Percentiles rank a stretch among this genome's conserved stretches.
phyloP scores from a whole-genome alignment of 164 flowering plant genomes.

The Tetracentron sinense region DNA sequence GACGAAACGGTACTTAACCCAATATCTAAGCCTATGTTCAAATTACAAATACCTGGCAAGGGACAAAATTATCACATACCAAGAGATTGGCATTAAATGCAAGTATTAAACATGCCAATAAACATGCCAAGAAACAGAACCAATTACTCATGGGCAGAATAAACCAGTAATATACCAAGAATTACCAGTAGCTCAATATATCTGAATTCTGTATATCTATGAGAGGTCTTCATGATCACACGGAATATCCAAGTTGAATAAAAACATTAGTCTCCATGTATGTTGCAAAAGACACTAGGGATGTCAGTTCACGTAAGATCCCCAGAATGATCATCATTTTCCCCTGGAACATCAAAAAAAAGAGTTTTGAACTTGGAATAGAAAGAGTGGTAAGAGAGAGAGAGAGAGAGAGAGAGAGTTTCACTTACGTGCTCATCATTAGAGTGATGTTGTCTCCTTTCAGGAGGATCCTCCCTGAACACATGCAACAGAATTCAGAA shows the following conservation, averaged over 20 bases:
- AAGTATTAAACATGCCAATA: not conserved
- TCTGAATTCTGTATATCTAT: not conserved
- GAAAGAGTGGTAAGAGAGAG: not conserved
- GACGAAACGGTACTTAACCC: too few species aligned
- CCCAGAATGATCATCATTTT: constrained; percentile 25
- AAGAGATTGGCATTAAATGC: too few species aligned
- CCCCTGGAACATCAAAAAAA: constrained; percentile 31
- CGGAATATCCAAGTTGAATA: not conserved
- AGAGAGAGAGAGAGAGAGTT: constrained; percentile 1
- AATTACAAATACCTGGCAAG: too few species aligned
- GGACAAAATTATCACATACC: too few species aligned
- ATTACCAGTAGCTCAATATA: not conserved
- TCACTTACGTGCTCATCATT: constrained; percentile 68
- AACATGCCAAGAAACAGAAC: too few species aligned
- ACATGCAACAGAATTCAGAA: constrained; percentile 1
- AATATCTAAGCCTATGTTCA: too few species aligned
- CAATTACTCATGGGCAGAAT: not conserved
- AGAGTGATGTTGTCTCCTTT: constrained; percentile 73
- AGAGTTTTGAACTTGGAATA: not conserved
- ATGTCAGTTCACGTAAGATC: not conserved
- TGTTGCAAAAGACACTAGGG: not conserved
- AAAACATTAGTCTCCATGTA: not conserved
- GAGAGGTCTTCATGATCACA: constrained; percentile 2
- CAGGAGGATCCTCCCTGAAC: constrained; percentile 63
- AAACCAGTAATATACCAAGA: not conserved